Base-by-base conservation (phyloP, 345 rosid species). In the Viola odorata region DNA sequence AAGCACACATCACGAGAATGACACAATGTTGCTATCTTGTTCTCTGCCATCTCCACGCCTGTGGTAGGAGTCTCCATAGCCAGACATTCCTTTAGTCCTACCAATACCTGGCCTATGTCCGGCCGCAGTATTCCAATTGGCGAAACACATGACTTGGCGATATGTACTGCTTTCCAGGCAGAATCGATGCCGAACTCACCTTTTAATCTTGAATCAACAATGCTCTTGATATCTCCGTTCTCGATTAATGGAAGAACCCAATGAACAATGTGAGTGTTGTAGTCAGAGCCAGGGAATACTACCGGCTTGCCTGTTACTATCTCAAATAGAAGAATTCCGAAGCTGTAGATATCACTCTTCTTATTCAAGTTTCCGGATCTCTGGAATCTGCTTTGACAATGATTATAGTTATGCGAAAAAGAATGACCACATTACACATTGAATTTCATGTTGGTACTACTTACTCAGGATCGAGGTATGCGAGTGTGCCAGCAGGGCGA, bases 71-170 rank as follows among this genome's bases (percentile, higher is more conserved):
- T 10, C 23, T 55, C 56, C 14, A 55, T 16, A 4, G 62, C 55
- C 40, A 66, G 6, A 52, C 71, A 67, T 52, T 52, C 64, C 51
- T 52, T 67, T 37, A 15, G 37, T 15, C 60, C 65, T 4, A 3
- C 12, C 37, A 59, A 37, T n/a, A 67, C 11, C 12, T n/a, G 42
- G 15, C n/a, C 36, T 41, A 67, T 59, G 44, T 58, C 57, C 7
- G 59, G 53, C 48, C 58, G 50, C 10, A 58, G 63, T 32, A 15
- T 53, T 23, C 64, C 16, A n/a, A 4, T 15, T 5, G 38, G 32
- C 7, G 52, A 16, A 9, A 44, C 44, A 12, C 71, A 67, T 1
- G 71, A 36, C 58, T 17, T 8, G 2, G 65, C 71, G 15, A 67
- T 32, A 5, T 59, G 59, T 6, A 67, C 3, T 23, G 45, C 53